Percentiles rank a stretch among this genome's conserved stretches.
Conservation (phyloP, 257 asterid species). For the Osmanthus fragrans region DNA sequence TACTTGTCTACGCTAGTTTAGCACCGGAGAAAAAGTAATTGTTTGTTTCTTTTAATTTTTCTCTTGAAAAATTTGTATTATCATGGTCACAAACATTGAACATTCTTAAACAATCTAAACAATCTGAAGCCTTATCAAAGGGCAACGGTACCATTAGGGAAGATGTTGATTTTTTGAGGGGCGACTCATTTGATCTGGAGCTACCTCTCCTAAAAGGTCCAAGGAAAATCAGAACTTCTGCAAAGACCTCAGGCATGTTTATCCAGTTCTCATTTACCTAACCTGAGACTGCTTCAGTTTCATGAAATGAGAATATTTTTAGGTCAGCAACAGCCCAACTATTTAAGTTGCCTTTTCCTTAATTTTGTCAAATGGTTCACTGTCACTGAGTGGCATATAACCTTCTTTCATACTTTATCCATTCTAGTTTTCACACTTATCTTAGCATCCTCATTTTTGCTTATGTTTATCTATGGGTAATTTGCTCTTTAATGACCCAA, state of each 20-base stretch:
- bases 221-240: not conserved
- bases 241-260: not conserved
- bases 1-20: not conserved
- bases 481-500: not conserved
- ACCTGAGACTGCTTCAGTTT: not conserved
- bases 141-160: not conserved
- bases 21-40: not conserved
- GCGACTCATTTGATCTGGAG: not conserved
- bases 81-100: too few relatives aligned
- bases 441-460: not conserved
- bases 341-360: not conserved
- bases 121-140: not conserved
- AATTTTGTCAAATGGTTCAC: not conserved
- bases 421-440: not conserved
- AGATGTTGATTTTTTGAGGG: not conserved
- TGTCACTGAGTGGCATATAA: not conserved
- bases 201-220: not conserved
- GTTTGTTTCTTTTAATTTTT: not conserved
- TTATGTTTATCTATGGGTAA: not conserved
- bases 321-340: not conserved
- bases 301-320: not conserved
- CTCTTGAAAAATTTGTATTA: not conserved
- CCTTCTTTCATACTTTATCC: not conserved
- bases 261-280: not conserved
- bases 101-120: not conserved